Percentiles rank a stretch among this genome's conserved stretches.
These are phyloP conservation scores for Quercus tomentella DNA, from an alignment of 331 rosid genomes.

Conservation along the genomic window DNA sequence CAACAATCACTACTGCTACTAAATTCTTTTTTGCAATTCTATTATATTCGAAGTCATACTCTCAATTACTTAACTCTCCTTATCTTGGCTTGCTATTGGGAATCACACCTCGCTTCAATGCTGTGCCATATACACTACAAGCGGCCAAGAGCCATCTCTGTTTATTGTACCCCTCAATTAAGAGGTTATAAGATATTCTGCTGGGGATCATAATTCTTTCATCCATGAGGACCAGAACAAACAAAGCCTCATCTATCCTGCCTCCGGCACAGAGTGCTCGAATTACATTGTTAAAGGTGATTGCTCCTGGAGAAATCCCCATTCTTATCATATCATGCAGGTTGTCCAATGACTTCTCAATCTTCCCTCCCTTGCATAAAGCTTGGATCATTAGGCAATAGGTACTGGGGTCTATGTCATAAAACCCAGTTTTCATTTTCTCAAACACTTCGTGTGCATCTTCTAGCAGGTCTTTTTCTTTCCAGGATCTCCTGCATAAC, in stretches of 20 bases:
- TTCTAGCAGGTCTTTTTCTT: constrained; percentile 32
- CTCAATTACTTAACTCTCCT: too few species aligned
- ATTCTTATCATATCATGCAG: constrained; percentile 43
- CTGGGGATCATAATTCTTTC: constrained; percentile 34
- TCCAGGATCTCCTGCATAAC: constrained; percentile 45
- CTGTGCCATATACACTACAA: constrained; percentile 41
- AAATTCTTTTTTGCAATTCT: too few species aligned
- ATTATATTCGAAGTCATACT: too few species aligned
- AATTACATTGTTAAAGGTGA: constrained; percentile 36
- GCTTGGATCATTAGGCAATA: constrained; percentile 42
- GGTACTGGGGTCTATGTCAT: constrained; percentile 37
- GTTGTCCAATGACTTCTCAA: constrained; percentile 33
- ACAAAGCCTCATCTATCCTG: constrained; percentile 38
- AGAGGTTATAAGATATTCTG: constrained; percentile 27
- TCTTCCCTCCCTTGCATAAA: constrained; percentile 31
- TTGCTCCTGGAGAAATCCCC: constrained; percentile 32
- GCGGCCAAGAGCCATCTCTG: constrained; percentile 37
- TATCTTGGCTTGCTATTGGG: constrained; percentile 19
- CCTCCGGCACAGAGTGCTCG: constrained; percentile 47
- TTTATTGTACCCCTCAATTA: constrained; percentile 42
- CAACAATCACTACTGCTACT: too few species aligned
- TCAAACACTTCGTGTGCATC: constrained; percentile 53
- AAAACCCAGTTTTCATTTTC: constrained; percentile 41
- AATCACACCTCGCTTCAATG: constrained; percentile 59
- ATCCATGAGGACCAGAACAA: constrained; percentile 29